These are phyloP conservation scores for Pleurotus tuber-regium DNA, from an alignment of 768 basidiomycete genomes.

Conservation along the genomic window DNA sequence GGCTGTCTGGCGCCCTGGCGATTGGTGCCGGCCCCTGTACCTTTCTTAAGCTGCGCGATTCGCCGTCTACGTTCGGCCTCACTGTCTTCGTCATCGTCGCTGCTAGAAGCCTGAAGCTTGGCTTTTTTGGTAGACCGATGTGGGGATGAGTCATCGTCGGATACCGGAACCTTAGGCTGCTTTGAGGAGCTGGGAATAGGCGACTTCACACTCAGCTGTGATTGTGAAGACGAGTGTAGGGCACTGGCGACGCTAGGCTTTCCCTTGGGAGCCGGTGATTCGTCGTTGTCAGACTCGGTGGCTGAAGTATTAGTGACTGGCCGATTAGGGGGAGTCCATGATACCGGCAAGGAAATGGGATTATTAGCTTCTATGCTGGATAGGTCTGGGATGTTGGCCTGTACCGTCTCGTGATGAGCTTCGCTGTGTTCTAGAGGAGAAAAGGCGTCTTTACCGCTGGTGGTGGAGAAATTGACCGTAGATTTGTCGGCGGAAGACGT, in stretches of 20 bases:
- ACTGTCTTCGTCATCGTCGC: constrained; percentile 59
- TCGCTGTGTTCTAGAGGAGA: neutral
- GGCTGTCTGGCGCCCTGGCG: constrained; percentile 64
- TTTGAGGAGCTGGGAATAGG: constrained; percentile 4
- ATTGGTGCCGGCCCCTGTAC: constrained; percentile 27
- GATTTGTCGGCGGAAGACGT: constrained; percentile 10
- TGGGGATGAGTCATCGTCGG: constrained; percentile 56
- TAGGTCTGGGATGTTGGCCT: neutral
- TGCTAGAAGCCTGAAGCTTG: constrained; percentile 34
- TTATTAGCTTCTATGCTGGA: neutral
- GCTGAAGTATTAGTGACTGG: constrained; percentile 34
- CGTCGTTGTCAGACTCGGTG: constrained; percentile 42
- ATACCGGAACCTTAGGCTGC: constrained; percentile 24
- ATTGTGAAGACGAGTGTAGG: constrained; percentile 18
- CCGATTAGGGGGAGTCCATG: constrained; percentile 1
- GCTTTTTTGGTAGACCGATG: constrained; percentile 48
- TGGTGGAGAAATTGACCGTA: constrained; percentile 15
- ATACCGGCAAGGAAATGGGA: neutral
- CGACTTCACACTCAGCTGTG: constrained; percentile 6
- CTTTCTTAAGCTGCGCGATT: constrained; percentile 38
- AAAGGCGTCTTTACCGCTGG: constrained; percentile 7
- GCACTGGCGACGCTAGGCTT: constrained; percentile 14
- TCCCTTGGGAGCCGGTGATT: constrained; percentile 22
- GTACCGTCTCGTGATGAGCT: neutral
- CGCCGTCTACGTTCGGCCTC: constrained; percentile 48